Evolutionary conservation across 805 yeast genomes (phyloP), one percentile per base, ranked within the genome.

Genomic region (Yueomyces sinensis): DNA sequence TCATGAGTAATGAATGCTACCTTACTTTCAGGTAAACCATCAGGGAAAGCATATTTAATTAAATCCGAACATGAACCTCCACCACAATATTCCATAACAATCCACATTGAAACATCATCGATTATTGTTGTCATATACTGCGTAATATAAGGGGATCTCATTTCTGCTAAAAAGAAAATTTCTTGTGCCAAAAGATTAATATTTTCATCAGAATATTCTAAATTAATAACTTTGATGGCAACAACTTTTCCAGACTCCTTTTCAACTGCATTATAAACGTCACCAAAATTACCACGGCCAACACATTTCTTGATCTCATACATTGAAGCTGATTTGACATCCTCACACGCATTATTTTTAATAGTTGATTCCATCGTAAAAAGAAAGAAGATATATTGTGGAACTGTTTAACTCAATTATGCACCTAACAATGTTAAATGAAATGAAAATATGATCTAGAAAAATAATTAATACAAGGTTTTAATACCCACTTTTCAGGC

Each of bases 21-120:
- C 6, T 68, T 63, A 23, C 37, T 35, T 69, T 74, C 54, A 58
- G 70, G 51, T 27, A 57, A 32, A 14, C 56, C 55, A 13, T 32
- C 32, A 18, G 30, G 38, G 33, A 51, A 48, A 24, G 40, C 36
- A 32, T 64, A 62, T 47, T 67, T 73, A 29, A 89, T 49, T 36
- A 84, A 63, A 47, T 82, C 94, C 2, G 80, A 67, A 54, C 94
- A 82, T 1, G 95, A 82, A 0, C 96, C 95, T 20, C 93, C 96
- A 11, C 89, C 95, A 56, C 97, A 91, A 50, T 71, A 84, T 54
- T 89, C 98, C 95, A 91, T 83, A 4, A 78, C 78, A 32, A 89
- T 82, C 79, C 86, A 87, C 73, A 91, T 72, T 5, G 72, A 66
- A 30, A 74, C 72, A 30, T 74, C 83, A 30, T 66, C 62, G 4